These are phyloP conservation scores for Globisporangium parvum DNA, from an alignment of 352 stramenopile genomes.

Conservation along the genomic window DNA sequence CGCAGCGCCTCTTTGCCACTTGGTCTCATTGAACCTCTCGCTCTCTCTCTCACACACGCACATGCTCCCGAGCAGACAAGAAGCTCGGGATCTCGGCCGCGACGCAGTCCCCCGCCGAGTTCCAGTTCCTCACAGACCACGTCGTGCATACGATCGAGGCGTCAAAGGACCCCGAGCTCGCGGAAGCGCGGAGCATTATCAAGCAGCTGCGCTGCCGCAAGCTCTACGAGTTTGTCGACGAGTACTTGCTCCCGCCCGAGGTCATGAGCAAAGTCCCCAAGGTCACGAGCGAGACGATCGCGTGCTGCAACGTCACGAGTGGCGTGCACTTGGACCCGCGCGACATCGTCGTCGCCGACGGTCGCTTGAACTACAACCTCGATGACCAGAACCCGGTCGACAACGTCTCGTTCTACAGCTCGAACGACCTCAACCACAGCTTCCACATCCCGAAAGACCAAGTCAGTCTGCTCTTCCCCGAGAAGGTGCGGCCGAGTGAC, in stretches of 20 bases:
- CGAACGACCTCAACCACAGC: constrained; percentile 45
- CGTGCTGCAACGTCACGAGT: constrained; percentile 35
- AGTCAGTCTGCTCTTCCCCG: constrained; percentile 76
- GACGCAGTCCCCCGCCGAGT: constrained; percentile 54
- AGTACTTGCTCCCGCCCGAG: constrained; percentile 58
- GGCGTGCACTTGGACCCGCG: constrained; percentile 41
- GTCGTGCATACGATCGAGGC: constrained; percentile 74
- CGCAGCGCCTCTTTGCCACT: too few relatives aligned
- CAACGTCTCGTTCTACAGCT: constrained; percentile 78
- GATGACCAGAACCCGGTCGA: constrained; percentile 81
- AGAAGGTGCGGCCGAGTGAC: too few relatives aligned
- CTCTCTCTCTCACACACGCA: too few relatives aligned
- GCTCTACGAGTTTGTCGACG: constrained; percentile 85
- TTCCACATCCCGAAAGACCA: constrained; percentile 78
- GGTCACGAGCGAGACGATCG: constrained; percentile 54
- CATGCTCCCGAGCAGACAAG: constrained; percentile 28
- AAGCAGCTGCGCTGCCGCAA: constrained; percentile 63
- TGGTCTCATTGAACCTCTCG: too few relatives aligned
- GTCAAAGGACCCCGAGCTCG: constrained; percentile 52
- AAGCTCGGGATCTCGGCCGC: constrained; percentile 62
- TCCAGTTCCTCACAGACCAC: constrained; percentile 76
- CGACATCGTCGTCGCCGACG: constrained; percentile 81
- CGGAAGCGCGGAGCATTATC: constrained; percentile 52
- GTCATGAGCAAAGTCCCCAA: constrained; percentile 44
- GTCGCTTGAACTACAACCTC: constrained; percentile 81